Base-by-base conservation (phyloP, 1,284 basidiomycete genomes). In the Rhodotorula sp. region DNA sequence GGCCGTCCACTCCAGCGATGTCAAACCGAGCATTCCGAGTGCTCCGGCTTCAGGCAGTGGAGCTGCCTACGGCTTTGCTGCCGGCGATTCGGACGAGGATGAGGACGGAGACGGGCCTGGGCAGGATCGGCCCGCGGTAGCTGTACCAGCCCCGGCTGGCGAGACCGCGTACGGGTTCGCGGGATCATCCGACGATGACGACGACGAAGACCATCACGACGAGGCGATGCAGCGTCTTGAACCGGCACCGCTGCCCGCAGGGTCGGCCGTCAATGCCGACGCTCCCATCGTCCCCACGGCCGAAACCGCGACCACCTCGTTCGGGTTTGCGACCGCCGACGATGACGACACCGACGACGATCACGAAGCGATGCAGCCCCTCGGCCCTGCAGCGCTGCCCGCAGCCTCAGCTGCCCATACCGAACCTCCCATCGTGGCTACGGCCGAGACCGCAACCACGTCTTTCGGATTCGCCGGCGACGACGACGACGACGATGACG, bases 401-500 rank as follows among this genome's bases (percentile, higher is more conserved):
- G 38, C 38, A 10, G 59, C 4, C 31, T 4, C 10, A 3, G 12
- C n/a, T 0, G 50, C 2, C 43, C 18, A 18, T 26, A 10, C 15
- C 1, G 21, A 14, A 0, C 18, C 21, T 18, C 16, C 18, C 45
- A 2, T 43, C 38, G n/a, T 3, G 18, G 3, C 52, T 6, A n/a
- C 45, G 43, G 5, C n/a, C 1, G 15, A 31, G 3, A 43, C 14
- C 10, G 7, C 52, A 0, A 1, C 23, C 28, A 4, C 28, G 45
- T 21, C 21, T 6, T 23, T 19, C 21, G 63, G 63, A 2, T 64
- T 64, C 31, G 63, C 63, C 16, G n/a, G 45, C 12, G 18, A 28
- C 12, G 31, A 16, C n/a, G 58, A 60, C 12, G 64, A 65, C n/a
- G 64, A 66, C 18, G 57, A 14, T 23, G 49, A 60, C 26, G 49